Percentiles rank a stretch among this genome's conserved stretches.
Evolutionary conservation across 768 basidiomycete species (phyloP).

Genomic region (Suillus variegatus): DNA sequence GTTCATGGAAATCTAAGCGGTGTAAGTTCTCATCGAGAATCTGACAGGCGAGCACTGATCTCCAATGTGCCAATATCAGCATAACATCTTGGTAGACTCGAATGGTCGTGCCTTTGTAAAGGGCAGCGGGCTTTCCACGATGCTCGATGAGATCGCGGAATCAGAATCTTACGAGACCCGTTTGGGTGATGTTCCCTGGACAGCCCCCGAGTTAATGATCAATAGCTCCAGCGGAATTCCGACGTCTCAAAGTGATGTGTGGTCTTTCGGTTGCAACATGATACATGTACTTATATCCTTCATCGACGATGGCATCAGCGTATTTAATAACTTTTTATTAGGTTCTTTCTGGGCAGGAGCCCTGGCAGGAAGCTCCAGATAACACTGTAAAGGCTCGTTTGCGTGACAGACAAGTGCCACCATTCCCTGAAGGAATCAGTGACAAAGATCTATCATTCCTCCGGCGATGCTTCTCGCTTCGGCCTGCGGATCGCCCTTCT

Average conservation of each 20-base stretch:
- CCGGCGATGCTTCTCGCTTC: background rate
- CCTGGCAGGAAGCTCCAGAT: background rate
- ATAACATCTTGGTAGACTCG: conserved; percentile 10
- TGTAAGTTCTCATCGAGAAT: background rate
- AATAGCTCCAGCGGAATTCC: background rate
- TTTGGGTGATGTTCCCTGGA: conserved; percentile 12
- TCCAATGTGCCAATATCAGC: background rate
- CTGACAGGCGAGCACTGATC: background rate
- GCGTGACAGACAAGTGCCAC: background rate
- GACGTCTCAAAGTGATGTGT: conserved; percentile 15
- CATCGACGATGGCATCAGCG: background rate
- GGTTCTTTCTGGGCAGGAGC: background rate
- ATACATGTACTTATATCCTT: conserved; percentile 12
- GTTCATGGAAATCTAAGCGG: conserved; percentile 12
- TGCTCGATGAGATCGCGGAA: conserved; percentile 37
- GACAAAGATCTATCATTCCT: background rate
- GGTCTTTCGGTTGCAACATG: conserved; percentile 25
- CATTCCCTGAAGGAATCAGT: background rate
- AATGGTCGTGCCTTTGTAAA: conserved; percentile 12
- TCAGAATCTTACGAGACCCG: conserved; percentile 17
- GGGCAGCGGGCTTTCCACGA: conserved; percentile 45
- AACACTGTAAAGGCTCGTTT: background rate
- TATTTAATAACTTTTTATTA: background rate
- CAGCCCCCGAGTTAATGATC: conserved; percentile 19
- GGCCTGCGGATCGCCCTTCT: conserved; percentile 1